These are phyloP conservation scores for Metschnikowia gruessii DNA, from an alignment of 805 yeast genomes.

Conservation along the genomic window DNA sequence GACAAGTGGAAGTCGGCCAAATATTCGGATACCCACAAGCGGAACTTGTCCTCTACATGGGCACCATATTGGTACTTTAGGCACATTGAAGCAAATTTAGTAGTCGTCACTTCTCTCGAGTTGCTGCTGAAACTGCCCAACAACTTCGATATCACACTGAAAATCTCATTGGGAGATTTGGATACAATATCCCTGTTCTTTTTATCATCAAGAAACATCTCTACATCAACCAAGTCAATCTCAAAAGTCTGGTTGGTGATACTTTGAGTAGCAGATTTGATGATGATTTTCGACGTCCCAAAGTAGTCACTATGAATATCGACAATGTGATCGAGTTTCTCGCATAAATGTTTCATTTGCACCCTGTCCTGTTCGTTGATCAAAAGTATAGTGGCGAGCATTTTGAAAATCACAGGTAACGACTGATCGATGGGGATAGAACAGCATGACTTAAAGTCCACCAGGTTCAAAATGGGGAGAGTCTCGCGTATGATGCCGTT, in stretches of 20 bases:
- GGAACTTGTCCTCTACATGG: background rate
- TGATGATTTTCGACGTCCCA: slow-evolving; percentile 1
- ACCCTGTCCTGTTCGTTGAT: background rate
- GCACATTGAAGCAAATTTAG: slow-evolving; percentile 2
- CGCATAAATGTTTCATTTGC: background rate
- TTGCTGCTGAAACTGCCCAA: background rate
- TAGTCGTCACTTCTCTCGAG: background rate
- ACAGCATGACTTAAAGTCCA: slow-evolving; percentile 7
- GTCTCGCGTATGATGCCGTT: slow-evolving; percentile 5
- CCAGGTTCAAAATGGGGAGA: slow-evolving; percentile 14
- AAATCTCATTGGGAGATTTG: background rate
- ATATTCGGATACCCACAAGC: slow-evolving; percentile 15
- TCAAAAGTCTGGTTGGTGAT: background rate
- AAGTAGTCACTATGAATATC: background rate
- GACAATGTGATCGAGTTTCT: background rate
- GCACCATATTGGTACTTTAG: background rate
- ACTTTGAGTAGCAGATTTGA: background rate
- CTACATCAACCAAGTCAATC: slow-evolving; percentile 3
- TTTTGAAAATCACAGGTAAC: slow-evolving; percentile 2
- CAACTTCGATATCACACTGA: slow-evolving; percentile 2
- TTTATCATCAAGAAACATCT: slow-evolving; percentile 4
- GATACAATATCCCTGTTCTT: background rate
- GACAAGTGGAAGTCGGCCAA: slow-evolving; percentile 14
- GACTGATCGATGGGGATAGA: background rate
- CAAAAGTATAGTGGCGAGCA: slow-evolving; percentile 9